Conservation (phyloP, 2,329 filamentous ascomycete genomes). For the Apiospora sp. region DNA sequence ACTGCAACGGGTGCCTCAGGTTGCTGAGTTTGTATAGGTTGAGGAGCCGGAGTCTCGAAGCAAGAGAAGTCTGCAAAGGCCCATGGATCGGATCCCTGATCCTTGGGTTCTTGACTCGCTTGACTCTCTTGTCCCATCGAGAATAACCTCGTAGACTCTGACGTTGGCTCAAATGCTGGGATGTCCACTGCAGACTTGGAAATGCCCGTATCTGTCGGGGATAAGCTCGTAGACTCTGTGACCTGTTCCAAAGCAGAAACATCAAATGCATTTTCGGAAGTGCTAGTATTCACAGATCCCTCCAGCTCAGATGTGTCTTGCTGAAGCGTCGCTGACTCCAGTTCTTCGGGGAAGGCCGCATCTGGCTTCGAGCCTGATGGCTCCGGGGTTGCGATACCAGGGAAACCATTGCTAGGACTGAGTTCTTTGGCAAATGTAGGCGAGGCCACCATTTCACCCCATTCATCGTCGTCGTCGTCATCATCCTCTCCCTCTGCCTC, state of each 20-base stretch:
- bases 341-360: not conserved
- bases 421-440: slow-evolving; percentile 36
- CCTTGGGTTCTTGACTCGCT: not conserved
- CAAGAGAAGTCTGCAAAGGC: slow-evolving; percentile 35
- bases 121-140: not conserved
- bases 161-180: not conserved
- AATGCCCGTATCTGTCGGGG: not conserved
- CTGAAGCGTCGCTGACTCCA: not conserved
- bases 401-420: slow-evolving; percentile 25
- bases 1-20: not conserved
- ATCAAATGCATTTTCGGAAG: too few relatives aligned
- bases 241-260: too few relatives aligned
- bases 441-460: slow-evolving; percentile 67
- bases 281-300: not conserved
- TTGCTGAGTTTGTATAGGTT: not conserved
- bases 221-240: not conserved
- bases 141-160: not conserved
- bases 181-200: not conserved
- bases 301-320: not conserved
- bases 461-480: slow-evolving; percentile 62
- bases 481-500: not conserved
- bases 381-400: slow-evolving; percentile 25
- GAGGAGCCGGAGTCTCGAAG: slow-evolving; percentile 31
- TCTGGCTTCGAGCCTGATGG: slow-evolving; percentile 14
- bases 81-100: slow-evolving; percentile 32